Evolutionary conservation across 345 rosid species (phyloP).

Genomic region (Acer campestre): DNA sequence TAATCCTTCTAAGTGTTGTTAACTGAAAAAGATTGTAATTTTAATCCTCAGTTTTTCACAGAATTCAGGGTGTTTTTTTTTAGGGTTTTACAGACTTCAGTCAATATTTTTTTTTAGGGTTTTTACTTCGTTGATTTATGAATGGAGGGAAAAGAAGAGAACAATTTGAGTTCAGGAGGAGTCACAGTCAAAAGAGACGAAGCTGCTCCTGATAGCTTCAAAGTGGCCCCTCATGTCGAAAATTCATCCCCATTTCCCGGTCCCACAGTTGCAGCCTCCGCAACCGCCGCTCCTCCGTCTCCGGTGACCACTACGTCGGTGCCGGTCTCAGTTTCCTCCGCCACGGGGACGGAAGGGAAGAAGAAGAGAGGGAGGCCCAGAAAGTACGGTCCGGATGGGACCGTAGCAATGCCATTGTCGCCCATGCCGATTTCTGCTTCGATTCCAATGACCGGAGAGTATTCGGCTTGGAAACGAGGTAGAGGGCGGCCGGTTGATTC

Average conservation of each 20-base stretch:
- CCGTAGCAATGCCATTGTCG: conserved; percentile 54
- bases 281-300: conserved; percentile 13
- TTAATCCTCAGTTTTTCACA: conserved; percentile 24
- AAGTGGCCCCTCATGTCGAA: conserved; percentile 55
- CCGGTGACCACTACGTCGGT: conserved; percentile 11
- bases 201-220: conserved; percentile 54
- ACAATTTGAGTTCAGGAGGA: conserved; percentile 40
- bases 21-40: conserved; percentile 29
- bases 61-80: conserved; percentile 29
- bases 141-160: conserved; percentile 73
- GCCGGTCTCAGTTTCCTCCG: conserved; percentile 4
- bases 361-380: conserved; percentile 95
- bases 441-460: conserved; percentile 64
- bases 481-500: conserved; percentile 52
- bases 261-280: conserved; percentile 27
- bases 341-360: conserved; percentile 44
- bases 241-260: conserved; percentile 39
- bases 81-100: conserved; percentile 34
- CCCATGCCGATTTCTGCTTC: conserved; percentile 94
- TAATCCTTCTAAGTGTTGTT: conserved; percentile 8
- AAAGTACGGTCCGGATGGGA: conserved; percentile 77
- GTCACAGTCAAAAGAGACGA: conserved; percentile 48
- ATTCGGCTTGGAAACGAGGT: conserved; percentile 57
- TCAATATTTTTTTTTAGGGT: conserved; percentile 20
- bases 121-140: conserved; percentile 33